Conservation (phyloP, 257 asterid genomes). For the Solanum appendiculatum region DNA sequence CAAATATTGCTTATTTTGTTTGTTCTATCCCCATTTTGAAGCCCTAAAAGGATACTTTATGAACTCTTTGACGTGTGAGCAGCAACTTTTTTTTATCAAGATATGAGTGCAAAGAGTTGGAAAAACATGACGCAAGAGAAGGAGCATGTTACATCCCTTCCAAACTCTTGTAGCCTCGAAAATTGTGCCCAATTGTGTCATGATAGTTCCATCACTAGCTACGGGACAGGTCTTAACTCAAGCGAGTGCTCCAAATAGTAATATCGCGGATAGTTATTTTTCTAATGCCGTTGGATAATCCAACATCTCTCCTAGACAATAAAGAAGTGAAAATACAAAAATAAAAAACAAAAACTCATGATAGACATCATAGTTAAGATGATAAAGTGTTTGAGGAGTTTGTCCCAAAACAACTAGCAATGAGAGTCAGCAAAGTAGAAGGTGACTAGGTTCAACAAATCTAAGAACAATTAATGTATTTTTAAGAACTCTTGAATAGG, state of each 20-base stretch:
- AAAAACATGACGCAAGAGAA: background rate
- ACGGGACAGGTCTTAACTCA: background rate
- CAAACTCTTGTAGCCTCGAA: background rate
- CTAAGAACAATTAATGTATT: too few relatives aligned
- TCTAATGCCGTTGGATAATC: background rate
- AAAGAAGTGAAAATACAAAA: too few relatives aligned
- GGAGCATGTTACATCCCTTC: background rate
- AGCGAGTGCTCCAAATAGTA: background rate
- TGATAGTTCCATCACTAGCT: background rate
- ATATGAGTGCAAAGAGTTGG: background rate
- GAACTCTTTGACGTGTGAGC: background rate
- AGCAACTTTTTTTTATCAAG: too few relatives aligned
- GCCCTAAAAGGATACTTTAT: background rate
- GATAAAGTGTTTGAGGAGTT: background rate
- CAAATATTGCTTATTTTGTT: background rate
- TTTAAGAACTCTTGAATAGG: too few relatives aligned
- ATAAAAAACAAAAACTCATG: background rate
- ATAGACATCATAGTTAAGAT: background rate
- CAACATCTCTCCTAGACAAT: background rate
- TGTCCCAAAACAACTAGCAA: background rate
- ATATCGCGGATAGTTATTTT: background rate
- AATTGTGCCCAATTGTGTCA: background rate
- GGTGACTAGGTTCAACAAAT: too few relatives aligned
- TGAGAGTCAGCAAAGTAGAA: background rate
- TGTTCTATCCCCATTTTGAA: background rate